Conservation (phyloP, 2,329 filamentous ascomycete species). For the Aschersonia sp. region DNA sequence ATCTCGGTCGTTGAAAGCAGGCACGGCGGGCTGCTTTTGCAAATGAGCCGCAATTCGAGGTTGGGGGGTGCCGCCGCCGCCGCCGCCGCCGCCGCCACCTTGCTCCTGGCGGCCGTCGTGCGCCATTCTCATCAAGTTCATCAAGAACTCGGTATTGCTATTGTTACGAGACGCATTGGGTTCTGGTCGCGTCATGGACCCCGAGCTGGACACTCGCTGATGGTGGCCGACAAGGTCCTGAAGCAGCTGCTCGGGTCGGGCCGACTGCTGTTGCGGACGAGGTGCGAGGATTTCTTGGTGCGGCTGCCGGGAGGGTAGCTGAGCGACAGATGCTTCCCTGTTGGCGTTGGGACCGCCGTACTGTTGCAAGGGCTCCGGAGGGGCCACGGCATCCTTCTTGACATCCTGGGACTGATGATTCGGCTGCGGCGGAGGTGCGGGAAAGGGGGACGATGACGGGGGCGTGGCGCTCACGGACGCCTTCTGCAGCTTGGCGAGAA, state of each 20-base stretch:
- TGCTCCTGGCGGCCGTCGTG: slow-evolving; percentile 38
- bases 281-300: slow-evolving; percentile 39
- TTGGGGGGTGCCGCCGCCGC: slow-evolving; percentile 3
- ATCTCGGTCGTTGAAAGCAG: slow-evolving; percentile 33
- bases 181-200: slow-evolving; percentile 28
- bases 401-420: slow-evolving; percentile 9
- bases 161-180: slow-evolving; percentile 30
- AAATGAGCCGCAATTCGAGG: slow-evolving; percentile 5
- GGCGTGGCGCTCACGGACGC: slow-evolving; percentile 33
- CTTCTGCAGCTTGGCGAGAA: slow-evolving; percentile 67
- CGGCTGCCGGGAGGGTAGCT: slow-evolving; percentile 23
- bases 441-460: slow-evolving; percentile 26
- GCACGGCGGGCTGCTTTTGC: slow-evolving; percentile 26
- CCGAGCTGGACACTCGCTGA: slow-evolving; percentile 37
- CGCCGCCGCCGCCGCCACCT: slow-evolving; percentile 1
- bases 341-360: slow-evolving; percentile 30
- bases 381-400: slow-evolving; percentile 24
- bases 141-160: slow-evolving; percentile 68
- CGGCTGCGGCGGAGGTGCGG: slow-evolving; percentile 20
- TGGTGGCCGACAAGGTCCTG: slow-evolving; percentile 47
- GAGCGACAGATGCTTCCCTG: slow-evolving; percentile 23
- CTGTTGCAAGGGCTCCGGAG: slow-evolving; percentile 33
- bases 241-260: slow-evolving; percentile 43
- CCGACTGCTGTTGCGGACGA: slow-evolving; percentile 33
- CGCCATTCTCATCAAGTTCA: slow-evolving; percentile 57